A percentile compares a stretch with the other conserved stretches of the same genome.
Conservation (phyloP, 1,139 yeast genomes). For the Yarrowia galli region DNA sequence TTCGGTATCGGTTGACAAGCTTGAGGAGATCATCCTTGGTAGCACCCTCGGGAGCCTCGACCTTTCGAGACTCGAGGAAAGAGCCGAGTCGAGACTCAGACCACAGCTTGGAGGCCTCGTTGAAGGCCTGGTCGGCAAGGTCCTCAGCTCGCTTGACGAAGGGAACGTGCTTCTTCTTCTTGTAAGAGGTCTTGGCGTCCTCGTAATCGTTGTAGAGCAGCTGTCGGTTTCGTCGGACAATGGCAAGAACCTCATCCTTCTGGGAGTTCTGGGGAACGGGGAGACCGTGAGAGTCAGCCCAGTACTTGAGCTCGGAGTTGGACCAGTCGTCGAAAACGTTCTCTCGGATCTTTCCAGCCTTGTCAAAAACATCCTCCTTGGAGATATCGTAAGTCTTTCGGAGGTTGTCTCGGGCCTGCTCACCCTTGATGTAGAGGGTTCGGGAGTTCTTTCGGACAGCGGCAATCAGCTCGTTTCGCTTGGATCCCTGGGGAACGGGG, state of each 20-base stretch:
- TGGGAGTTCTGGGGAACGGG: constrained; percentile 51
- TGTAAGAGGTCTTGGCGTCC: constrained; percentile 35
- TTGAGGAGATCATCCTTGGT: constrained; percentile 58
- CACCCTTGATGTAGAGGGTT: constrained; percentile 50
- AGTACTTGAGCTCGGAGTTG: constrained; percentile 55
- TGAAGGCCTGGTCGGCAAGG: constrained; percentile 44
- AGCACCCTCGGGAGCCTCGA: constrained; percentile 57
- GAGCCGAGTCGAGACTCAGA: constrained; percentile 55
- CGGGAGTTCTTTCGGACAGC: constrained; percentile 56
- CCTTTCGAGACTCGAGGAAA: constrained; percentile 61
- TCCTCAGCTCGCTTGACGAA: constrained; percentile 44
- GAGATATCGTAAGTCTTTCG: constrained; percentile 56
- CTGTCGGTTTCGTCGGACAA: constrained; percentile 53
- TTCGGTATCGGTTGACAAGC: constrained; percentile 57
- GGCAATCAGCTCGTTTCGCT: constrained; percentile 58
- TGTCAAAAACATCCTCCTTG: constrained; percentile 53
- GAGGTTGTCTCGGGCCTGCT: constrained; percentile 54
- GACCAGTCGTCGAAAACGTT: constrained; percentile 60
- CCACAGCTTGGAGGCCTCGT: constrained; percentile 48
- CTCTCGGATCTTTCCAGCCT: constrained; percentile 56
- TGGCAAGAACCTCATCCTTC: constrained; percentile 52
- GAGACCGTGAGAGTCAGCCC: constrained; percentile 58
- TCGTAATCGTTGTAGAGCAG: constrained; percentile 44
- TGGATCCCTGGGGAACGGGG: constrained; percentile 57
- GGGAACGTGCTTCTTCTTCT: constrained; percentile 43